phyloP scores from a whole-genome alignment of 345 rosid species.

The Aquilaria yunnanensis region DNA sequence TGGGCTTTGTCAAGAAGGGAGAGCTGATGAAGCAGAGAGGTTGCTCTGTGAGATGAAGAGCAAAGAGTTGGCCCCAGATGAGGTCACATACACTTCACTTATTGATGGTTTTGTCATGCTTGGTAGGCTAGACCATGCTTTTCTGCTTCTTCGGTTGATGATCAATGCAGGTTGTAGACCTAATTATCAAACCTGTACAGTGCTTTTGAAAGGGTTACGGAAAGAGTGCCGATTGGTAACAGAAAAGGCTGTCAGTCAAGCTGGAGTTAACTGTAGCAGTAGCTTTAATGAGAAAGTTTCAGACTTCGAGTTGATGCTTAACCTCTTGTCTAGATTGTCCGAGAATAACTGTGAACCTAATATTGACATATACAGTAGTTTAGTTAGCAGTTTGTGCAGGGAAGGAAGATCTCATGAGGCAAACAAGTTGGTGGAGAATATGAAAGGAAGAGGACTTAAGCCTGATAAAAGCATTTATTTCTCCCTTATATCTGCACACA shows the following conservation, averaged over 20 bases:
- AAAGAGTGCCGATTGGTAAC: constrained; percentile 31
- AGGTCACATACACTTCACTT: constrained; percentile 39
- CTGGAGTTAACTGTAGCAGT: constrained; percentile 25
- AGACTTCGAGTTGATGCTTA: constrained; percentile 21
- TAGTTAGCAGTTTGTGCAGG: constrained; percentile 45
- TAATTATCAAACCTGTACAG: constrained; percentile 45
- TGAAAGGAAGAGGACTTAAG: constrained; percentile 43
- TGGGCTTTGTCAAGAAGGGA: constrained; percentile 57
- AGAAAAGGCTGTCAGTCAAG: constrained; percentile 34
- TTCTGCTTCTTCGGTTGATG: constrained; percentile 39
- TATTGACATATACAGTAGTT: constrained; percentile 26
- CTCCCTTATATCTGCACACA: constrained; percentile 37
- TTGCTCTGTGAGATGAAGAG: constrained; percentile 47
- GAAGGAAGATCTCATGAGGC: constrained; percentile 44
- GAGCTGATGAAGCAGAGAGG: constrained; percentile 41
- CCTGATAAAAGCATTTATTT: constrained; percentile 31
- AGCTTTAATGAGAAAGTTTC: constrained; percentile 21
- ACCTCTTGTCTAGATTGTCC: constrained; percentile 40
- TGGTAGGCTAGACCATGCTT: constrained; percentile 51
- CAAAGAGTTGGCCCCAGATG: constrained; percentile 44
- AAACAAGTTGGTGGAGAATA: constrained; percentile 34
- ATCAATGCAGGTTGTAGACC: constrained; percentile 42
- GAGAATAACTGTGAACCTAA: constrained; percentile 43
- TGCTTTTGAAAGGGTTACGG: constrained; percentile 49
- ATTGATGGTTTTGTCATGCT: constrained; percentile 53